These are phyloP conservation scores for Aureobasidium uvarum DNA, from an alignment of 2,329 filamentous ascomycete genomes.

Conservation along the genomic window DNA sequence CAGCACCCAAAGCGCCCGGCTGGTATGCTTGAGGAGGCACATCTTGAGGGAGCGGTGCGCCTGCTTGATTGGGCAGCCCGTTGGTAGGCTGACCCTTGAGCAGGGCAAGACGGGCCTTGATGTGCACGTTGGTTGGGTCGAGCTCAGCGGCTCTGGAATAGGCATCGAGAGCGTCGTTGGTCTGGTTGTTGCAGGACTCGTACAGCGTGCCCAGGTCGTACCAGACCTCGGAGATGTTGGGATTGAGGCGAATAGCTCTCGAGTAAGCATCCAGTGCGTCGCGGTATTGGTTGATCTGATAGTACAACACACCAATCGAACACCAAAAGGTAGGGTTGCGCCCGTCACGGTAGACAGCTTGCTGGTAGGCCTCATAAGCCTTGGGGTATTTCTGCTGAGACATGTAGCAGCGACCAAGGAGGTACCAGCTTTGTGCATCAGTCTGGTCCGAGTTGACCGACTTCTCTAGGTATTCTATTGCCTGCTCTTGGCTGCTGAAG, in stretches of 20 bases:
- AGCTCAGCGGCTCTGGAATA: constrained; percentile 93
- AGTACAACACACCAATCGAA: constrained; percentile 97
- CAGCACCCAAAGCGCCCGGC: constrained; percentile 69
- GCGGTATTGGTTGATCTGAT: constrained; percentile 99
- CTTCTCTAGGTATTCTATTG: constrained; percentile 96
- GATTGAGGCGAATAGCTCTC: constrained; percentile 91
- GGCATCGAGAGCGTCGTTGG: constrained; percentile 90
- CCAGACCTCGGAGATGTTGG: constrained; percentile 99
- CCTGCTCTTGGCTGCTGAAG: constrained; percentile 89
- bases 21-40: constrained; percentile 95
- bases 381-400: constrained; percentile 98
- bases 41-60: constrained; percentile 87
- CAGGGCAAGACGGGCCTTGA: constrained; percentile 89
- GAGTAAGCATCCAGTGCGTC: constrained; percentile 98
- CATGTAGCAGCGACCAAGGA: constrained; percentile 98
- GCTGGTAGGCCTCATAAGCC: constrained; percentile 97
- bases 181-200: constrained; percentile 98
- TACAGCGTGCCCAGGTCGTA: constrained; percentile 97
- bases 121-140: constrained; percentile 89
- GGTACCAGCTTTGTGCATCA: constrained; percentile 98
- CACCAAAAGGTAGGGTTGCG: constrained; percentile 99
- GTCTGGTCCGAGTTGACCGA: constrained; percentile 90
- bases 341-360: constrained; percentile 96
- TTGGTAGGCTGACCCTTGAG: constrained; percentile 72
- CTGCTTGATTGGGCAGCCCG: constrained; percentile 67